Evolutionary conservation across 805 yeast species (phyloP).

Genomic region (Barnettozyma siamensis): DNA sequence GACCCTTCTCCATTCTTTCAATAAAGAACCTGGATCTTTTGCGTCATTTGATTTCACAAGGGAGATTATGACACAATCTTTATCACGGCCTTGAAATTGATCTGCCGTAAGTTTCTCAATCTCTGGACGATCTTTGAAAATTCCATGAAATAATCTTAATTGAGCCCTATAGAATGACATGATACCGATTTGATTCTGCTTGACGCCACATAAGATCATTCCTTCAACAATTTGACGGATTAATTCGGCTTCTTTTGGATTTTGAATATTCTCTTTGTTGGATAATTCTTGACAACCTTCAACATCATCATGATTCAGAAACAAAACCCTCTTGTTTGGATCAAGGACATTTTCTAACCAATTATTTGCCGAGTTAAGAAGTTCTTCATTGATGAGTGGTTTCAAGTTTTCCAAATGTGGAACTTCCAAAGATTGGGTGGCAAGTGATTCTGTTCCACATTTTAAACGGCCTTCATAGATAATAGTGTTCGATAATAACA

Average conservation of each 20-base stretch:
- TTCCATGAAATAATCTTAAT: conserved; percentile 39
- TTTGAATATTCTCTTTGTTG: conserved; percentile 65
- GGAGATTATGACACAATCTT: conserved; percentile 84
- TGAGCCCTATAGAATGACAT: conserved; percentile 90
- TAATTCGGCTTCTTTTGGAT: conserved; percentile 65
- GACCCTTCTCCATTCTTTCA: conserved; percentile 85
- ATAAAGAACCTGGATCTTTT: conserved; percentile 64
- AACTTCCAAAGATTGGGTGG: conserved; percentile 47
- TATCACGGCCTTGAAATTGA: conserved; percentile 93
- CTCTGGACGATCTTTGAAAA: conserved; percentile 28
- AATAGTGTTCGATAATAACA: conserved; percentile 73
- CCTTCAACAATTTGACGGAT: conserved; percentile 57
- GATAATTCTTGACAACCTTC: conserved; percentile 47
- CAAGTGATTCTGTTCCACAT: conserved; percentile 67
- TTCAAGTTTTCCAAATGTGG: conserved; percentile 29
- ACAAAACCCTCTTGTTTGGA: conserved; percentile 57
- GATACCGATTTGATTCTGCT: conserved; percentile 62
- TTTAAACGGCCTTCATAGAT: conserved; percentile 70
- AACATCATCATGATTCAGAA: conserved; percentile 70
- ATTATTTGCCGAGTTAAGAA: conserved; percentile 4
- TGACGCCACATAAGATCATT: conserved; percentile 54
- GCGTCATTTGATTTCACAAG: conserved; percentile 75
- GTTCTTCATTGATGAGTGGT: conserved; percentile 3
- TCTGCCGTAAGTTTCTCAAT: conserved; percentile 90
- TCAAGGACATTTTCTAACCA: conserved; percentile 61